Evolutionary conservation across 2,329 filamentous ascomycete species (phyloP), one percentile per base, ranked within the genome.

Genomic region (Tolypocladium tropicale): DNA sequence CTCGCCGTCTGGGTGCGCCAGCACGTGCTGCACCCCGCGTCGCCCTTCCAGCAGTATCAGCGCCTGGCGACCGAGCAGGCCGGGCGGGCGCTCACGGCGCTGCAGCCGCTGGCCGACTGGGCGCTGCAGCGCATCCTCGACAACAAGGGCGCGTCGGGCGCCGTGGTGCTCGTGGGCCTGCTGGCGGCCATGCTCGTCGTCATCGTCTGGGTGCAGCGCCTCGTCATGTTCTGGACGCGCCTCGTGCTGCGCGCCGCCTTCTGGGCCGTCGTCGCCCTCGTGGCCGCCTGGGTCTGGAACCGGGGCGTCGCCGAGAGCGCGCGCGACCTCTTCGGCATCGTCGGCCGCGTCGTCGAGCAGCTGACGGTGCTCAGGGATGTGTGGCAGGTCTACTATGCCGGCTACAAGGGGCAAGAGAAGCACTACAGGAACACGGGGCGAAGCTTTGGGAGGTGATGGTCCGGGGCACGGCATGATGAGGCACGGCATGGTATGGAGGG

Each of bases 151-250:
- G 58, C 67, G 48, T 62, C 68, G 57, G 66, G 67, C 54, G 56
- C 68, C 54, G 57, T 71, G 53, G 62, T 70, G 14, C 67, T 70
- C 51, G 64, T 71, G 37, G 62, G 69, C 32, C 59, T 71, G 16
- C 59, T 72, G 55, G 71, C 86, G 49, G 62, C 84, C 33, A 72
- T 84, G 55, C 70, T 93, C 53, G 76, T 90, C 66, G 68, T 92
- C 56, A 75, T 94, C 60, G 80, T 85, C 67, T 86, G 88, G 74
- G 74, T 90, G 21, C 83, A 85, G 59, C 81, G 89, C 58, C 73
- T 90, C 23, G 77, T 95, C 57, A 74, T 90, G 66, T 95, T 85
- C 75, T 90, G 90, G 83, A 81, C 90, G 54, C 76, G 80, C n/a
- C 67, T 95, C 55, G 77, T 78, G 12, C 69, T 89, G 60, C 74